Percentiles rank a stretch among this genome's conserved stretches.
Conservation (phyloP, 257 asterid species). For the Jacaranda copaia region DNA sequence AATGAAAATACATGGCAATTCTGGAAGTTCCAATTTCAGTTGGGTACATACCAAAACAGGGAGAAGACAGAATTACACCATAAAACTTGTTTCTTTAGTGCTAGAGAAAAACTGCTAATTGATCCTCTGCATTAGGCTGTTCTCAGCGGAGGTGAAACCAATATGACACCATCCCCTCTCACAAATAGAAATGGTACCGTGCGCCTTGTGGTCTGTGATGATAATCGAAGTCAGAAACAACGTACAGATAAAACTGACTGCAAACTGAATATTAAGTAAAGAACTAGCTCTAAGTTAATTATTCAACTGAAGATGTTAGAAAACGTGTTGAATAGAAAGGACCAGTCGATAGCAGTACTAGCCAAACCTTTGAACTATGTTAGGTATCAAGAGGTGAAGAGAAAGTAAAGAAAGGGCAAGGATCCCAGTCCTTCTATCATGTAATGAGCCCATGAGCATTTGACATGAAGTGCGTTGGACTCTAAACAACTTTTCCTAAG, state of each 20-base stretch:
- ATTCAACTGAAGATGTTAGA: neutral
- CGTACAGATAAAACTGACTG: neutral
- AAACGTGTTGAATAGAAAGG: neutral
- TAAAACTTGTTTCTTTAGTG: neutral
- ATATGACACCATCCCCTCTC: slow-evolving; percentile 95
- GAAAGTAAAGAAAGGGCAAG: neutral
- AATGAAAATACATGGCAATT: slow-evolving; percentile 28
- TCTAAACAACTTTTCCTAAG: neutral
- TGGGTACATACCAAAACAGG: slow-evolving; percentile 6
- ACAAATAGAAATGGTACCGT: slow-evolving; percentile 85
- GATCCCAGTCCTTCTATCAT: neutral
- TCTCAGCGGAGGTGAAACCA: slow-evolving; percentile 96
- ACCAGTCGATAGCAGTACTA: neutral
- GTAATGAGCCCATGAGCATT: neutral
- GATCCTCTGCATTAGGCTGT: slow-evolving; percentile 62
- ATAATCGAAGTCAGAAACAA: slow-evolving; percentile 7
- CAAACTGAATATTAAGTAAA: neutral
- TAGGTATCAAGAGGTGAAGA: neutral
- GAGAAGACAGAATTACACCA: slow-evolving; percentile 19
- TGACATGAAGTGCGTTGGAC: neutral
- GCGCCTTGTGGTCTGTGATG: slow-evolving; percentile 76
- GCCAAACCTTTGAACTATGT: neutral
- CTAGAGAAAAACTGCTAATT: slow-evolving; percentile 27
- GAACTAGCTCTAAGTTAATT: neutral
- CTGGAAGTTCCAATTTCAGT: slow-evolving; percentile 23